Conservation (phyloP, 1,284 basidiomycete genomes). For the Anthracocystis panici-leucophaei region DNA sequence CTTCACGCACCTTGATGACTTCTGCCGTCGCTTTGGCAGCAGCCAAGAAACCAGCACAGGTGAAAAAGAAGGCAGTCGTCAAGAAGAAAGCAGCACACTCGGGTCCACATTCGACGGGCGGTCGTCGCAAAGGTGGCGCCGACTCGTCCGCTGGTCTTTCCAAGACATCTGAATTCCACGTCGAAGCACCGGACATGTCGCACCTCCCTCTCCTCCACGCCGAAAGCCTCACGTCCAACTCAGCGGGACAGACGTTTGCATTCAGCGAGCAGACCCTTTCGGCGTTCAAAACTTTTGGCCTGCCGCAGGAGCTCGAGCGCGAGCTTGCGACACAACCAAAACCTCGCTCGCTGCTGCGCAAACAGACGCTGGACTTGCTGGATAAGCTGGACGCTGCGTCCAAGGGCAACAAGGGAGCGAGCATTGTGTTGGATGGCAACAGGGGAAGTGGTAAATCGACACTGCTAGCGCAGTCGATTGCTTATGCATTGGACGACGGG, state of each 20-base stretch:
- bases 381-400: slow-evolving; percentile 52
- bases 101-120: slow-evolving; percentile 56
- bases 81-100: slow-evolving; percentile 51
- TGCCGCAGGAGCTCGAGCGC: slow-evolving; percentile 56
- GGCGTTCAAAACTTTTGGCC: slow-evolving; percentile 55
- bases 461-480: slow-evolving; percentile 82
- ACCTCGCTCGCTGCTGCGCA: slow-evolving; percentile 53
- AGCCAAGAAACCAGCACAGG: slow-evolving; percentile 46
- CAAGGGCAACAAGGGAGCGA: slow-evolving; percentile 19
- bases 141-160: slow-evolving; percentile 49
- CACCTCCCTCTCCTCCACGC: slow-evolving; percentile 51
- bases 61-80: slow-evolving; percentile 62
- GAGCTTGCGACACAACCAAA: slow-evolving; percentile 49
- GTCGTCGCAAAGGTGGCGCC: slow-evolving; percentile 57
- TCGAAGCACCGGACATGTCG: slow-evolving; percentile 57
- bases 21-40: slow-evolving; percentile 37
- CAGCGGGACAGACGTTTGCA: slow-evolving; percentile 49
- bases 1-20: slow-evolving; percentile 23
- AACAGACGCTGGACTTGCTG: slow-evolving; percentile 58
- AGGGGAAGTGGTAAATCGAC: slow-evolving; percentile 86
- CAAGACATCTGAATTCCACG: slow-evolving; percentile 51
- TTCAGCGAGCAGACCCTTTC: slow-evolving; percentile 49
- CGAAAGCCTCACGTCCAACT: slow-evolving; percentile 39
- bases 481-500: slow-evolving; percentile 78
- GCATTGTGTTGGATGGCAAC: slow-evolving; percentile 72